phyloP scores from a whole-genome alignment of 768 basidiomycete species.

The Suillus discolor region DNA sequence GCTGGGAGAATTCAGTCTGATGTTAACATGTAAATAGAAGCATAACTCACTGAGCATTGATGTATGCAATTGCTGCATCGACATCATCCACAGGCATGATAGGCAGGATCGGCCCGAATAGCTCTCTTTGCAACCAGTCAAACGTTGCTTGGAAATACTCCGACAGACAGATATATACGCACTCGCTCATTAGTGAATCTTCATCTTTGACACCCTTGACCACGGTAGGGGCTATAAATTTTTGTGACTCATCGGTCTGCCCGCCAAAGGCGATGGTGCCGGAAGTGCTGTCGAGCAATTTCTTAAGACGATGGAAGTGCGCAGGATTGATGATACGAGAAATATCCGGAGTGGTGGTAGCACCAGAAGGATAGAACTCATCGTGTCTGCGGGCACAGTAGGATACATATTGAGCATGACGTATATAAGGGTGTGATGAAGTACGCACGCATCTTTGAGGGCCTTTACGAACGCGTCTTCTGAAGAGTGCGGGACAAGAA shows the following conservation, averaged over 20 bases:
- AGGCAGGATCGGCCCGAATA: constrained; percentile 84
- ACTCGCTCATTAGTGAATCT: constrained; percentile 82
- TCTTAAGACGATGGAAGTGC: constrained; percentile 63
- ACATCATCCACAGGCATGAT: constrained; percentile 70
- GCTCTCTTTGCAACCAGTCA: constrained; percentile 52
- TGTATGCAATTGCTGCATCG: constrained; percentile 71
- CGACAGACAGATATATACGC: constrained; percentile 27
- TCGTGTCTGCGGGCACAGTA: constrained; percentile 20
- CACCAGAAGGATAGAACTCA: constrained; percentile 44
- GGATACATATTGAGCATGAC: background rate
- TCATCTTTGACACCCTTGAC: constrained; percentile 60
- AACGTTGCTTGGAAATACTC: constrained; percentile 1
- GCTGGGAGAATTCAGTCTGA: constrained; percentile 34
- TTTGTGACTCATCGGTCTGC: constrained; percentile 51
- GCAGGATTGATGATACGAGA: constrained; percentile 53
- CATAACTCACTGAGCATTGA: constrained; percentile 50
- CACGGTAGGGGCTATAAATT: constrained; percentile 74
- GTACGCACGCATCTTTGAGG: constrained; percentile 44
- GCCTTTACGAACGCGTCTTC: constrained; percentile 43
- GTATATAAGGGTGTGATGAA: background rate
- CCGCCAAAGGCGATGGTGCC: constrained; percentile 72
- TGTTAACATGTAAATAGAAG: background rate
- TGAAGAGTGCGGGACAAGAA: constrained; percentile 45
- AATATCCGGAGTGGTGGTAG: constrained; percentile 45
- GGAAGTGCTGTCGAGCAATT: constrained; percentile 63